Percentiles rank a stretch among this genome's conserved stretches.
These are phyloP conservation scores for Ceratonia siliqua DNA, from an alignment of 306 rosid species.

Conservation along the genomic window DNA sequence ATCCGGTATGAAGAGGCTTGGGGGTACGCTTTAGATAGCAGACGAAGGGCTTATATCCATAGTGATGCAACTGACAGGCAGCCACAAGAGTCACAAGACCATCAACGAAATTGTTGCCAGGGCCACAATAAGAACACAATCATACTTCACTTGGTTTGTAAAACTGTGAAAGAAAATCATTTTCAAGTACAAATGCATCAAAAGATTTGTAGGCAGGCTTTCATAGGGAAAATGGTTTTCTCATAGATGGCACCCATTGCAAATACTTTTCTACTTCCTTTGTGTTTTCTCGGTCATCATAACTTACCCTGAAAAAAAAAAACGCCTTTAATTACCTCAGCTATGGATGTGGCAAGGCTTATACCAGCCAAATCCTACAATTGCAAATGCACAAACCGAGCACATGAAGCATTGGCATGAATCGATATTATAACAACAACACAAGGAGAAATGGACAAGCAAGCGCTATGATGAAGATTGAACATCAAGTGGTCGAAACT, in stretches of 20 bases:
- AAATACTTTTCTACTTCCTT: too few species aligned
- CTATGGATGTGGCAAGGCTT: conserved; percentile 83
- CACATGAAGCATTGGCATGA: background rate
- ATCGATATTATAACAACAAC: background rate
- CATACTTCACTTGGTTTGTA: conserved; percentile 69
- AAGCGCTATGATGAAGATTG: background rate
- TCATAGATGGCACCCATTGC: too few species aligned
- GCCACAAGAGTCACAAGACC: conserved; percentile 96
- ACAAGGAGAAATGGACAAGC: background rate
- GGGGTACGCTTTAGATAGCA: conserved; percentile 89
- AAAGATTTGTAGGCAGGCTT: background rate
- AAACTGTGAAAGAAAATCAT: conserved; percentile 50
- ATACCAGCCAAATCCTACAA: conserved; percentile 95
- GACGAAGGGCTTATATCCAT: conserved; percentile 73
- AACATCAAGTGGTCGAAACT: conserved; percentile 94
- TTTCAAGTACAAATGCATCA: conserved; percentile 18
- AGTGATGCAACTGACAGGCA: conserved; percentile 90
- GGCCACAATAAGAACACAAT: conserved; percentile 88
- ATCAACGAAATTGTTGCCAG: conserved; percentile 98
- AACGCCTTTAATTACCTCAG: conserved; percentile 64
- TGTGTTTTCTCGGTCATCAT: too few species aligned
- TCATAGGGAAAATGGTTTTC: background rate
- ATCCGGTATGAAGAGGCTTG: conserved; percentile 80
- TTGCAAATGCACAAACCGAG: background rate
- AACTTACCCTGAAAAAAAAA: too few species aligned